Base-by-base conservation (phyloP, 169 alveolate genomes). In the Cryptosporidium viatorum region DNA sequence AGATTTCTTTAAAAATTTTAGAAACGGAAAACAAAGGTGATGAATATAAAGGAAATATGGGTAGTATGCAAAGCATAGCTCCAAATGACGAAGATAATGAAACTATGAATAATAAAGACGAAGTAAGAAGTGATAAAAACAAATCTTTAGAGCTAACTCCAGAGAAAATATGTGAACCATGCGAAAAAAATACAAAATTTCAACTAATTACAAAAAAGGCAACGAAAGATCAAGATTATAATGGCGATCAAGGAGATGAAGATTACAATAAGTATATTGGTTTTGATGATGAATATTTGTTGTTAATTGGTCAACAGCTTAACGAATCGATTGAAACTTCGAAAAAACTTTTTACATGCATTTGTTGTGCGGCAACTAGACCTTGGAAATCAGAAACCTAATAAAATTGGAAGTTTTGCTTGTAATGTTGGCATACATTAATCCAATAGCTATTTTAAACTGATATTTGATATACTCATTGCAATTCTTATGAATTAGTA, bases 321-420 rank as follows among this genome's bases (percentile, higher is more conserved):
- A 58, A 65, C 2, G 86, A 73, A 73, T 51, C 70, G 35, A 37
- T 73, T 3, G 70, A 73, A n/a, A n/a, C 41, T 23, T 73, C 86
- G 33, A 73, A 23, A 7, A 31, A 55, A 3, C n/a, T 73, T 35
- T 73, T 73, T 73, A n/a, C 55, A 31, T 73, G 70, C 23, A 58
- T 7, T 8, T 52, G 50, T 51, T 73, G 71, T 51, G 18, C 71
- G 9, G 55, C 35, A 29, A 31, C 18, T 35, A 73, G 86, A 33
- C 71, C 86, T 55, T 73, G 86, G 70, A 73, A 73, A 58, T 8
- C 86, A 21, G 84, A 43, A 41, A 3, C 58, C 48, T 16, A 70
- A 23, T 26, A 48, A 69, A 9, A 43, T 48, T 23, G 69, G 48
- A 9, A 5, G 45, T 31, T 65, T 33, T 35, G 71, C 8, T 33